Evolutionary conservation across 768 basidiomycete species (phyloP).

Genomic region (Leccinum truebloodii): DNA sequence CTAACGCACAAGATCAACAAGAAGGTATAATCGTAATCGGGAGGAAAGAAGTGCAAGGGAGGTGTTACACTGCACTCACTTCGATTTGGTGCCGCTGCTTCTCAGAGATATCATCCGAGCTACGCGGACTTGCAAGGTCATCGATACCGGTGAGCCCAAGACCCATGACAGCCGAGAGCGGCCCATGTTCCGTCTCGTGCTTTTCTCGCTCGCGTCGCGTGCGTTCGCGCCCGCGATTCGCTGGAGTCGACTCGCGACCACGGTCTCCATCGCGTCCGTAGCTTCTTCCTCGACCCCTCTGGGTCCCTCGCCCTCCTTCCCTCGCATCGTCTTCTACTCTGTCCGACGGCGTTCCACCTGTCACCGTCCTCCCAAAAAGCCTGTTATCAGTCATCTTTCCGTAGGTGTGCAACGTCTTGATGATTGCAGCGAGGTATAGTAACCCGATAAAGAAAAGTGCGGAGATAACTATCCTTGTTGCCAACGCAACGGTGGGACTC

Average conservation of each 20-base stretch:
- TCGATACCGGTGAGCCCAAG: constrained; percentile 30
- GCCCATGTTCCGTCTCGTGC: constrained; percentile 12
- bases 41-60: not conserved
- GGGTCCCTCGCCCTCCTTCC: constrained; percentile 4
- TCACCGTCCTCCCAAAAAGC: not conserved
- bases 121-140: constrained; percentile 11
- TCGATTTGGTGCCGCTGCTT: constrained; percentile 9
- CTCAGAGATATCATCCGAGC: constrained; percentile 16
- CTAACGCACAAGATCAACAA: not conserved
- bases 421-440: constrained; percentile 60
- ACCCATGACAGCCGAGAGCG: constrained; percentile 29
- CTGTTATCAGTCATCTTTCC: constrained; percentile 30
- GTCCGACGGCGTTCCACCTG: not conserved
- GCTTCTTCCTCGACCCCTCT: constrained; percentile 2
- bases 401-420: constrained; percentile 62
- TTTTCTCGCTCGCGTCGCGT: constrained; percentile 5
- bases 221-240: constrained; percentile 16
- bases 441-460: constrained; percentile 56
- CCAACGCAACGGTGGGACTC: constrained; percentile 41
- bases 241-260: constrained; percentile 1
- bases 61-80: not conserved
- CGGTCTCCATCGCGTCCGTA: not conserved
- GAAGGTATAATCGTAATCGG: not conserved
- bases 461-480: constrained; percentile 57
- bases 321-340: not conserved